Evolutionary conservation across 768 basidiomycete species (phyloP).

Genomic region (Amanita muscaria): DNA sequence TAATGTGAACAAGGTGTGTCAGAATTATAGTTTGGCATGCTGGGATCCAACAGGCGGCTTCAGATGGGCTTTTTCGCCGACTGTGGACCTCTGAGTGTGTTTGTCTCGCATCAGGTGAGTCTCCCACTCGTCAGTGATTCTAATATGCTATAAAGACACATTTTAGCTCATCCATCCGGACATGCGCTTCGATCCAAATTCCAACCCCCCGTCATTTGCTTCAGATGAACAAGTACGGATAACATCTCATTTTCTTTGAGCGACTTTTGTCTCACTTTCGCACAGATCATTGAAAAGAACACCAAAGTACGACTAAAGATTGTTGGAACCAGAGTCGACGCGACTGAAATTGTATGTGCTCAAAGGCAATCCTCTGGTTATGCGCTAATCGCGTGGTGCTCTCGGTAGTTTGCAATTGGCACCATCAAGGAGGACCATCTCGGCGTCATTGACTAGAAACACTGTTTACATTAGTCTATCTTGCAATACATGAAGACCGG

Average conservation of each 20-base stretch:
- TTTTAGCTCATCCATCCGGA: conserved; percentile 93
- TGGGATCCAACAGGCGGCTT: not conserved
- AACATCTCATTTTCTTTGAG: not conserved
- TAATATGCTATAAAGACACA: no score
- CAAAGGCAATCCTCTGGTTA: not conserved
- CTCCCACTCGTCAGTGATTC: conserved; percentile 3
- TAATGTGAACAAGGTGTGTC: conserved; percentile 82
- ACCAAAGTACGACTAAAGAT: conserved; percentile 90
- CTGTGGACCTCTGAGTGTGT: conserved; percentile 88
- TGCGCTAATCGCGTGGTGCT: conserved; percentile 2
- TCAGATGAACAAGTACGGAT: conserved; percentile 72
- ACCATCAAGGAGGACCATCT: conserved; percentile 98
- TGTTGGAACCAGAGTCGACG: conserved; percentile 96
- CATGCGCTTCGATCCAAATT: conserved; percentile 90
- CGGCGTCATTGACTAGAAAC: conserved; percentile 74
- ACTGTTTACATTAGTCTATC: not conserved
- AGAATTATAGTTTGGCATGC: not conserved
- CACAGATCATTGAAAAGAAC: conserved; percentile 86
- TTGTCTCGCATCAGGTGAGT: conserved; percentile 90
- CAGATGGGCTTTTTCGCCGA: conserved; percentile 99
- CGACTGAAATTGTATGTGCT: conserved; percentile 84
- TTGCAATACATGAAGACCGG: no score
- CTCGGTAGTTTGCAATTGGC: conserved; percentile 82
- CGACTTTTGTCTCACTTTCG: not conserved
- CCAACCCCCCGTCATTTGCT: conserved; percentile 93